Percentiles rank a stretch among this genome's conserved stretches.
Evolutionary conservation across 345 rosid genomes (phyloP).

Genomic region (Boechera retrofracta): DNA sequence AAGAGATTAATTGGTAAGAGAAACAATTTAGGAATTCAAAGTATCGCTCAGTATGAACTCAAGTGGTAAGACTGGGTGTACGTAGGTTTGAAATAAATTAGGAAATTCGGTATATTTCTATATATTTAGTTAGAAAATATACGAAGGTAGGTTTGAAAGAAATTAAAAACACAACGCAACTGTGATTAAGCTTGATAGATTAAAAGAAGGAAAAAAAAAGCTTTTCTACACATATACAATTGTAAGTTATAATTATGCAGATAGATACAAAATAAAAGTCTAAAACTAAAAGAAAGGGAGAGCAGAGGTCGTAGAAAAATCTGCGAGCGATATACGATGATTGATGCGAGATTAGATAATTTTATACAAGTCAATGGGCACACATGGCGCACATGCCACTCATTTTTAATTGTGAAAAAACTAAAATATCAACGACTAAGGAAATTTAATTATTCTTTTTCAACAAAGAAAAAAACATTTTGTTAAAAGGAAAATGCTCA

Average conservation of each 20-base stretch:
- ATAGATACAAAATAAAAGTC: constrained; percentile 35
- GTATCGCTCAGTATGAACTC: background rate
- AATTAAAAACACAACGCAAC: background rate
- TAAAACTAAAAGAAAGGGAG: constrained; percentile 18
- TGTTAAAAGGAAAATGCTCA: background rate
- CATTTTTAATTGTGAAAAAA: background rate
- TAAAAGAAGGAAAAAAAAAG: background rate
- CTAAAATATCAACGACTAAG: constrained; percentile 25
- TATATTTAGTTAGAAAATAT: background rate
- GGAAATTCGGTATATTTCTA: background rate
- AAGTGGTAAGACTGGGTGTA: background rate
- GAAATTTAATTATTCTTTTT: background rate
- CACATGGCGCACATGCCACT: constrained; percentile 47
- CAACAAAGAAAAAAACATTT: background rate
- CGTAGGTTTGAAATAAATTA: constrained; percentile 2
- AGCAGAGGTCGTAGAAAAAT: constrained; percentile 36
- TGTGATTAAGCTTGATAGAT: constrained; percentile 18
- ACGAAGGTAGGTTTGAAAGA: constrained; percentile 3
- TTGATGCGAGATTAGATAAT: constrained; percentile 40
- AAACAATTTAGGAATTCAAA: background rate
- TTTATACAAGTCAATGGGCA: constrained; percentile 34
- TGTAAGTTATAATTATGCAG: constrained; percentile 6
- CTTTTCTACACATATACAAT: background rate
- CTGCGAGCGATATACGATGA: constrained; percentile 41
- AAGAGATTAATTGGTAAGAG: background rate